These are phyloP conservation scores for Podosphaera fusca DNA, from an alignment of 2,329 filamentous ascomycete species.

Conservation along the genomic window DNA sequence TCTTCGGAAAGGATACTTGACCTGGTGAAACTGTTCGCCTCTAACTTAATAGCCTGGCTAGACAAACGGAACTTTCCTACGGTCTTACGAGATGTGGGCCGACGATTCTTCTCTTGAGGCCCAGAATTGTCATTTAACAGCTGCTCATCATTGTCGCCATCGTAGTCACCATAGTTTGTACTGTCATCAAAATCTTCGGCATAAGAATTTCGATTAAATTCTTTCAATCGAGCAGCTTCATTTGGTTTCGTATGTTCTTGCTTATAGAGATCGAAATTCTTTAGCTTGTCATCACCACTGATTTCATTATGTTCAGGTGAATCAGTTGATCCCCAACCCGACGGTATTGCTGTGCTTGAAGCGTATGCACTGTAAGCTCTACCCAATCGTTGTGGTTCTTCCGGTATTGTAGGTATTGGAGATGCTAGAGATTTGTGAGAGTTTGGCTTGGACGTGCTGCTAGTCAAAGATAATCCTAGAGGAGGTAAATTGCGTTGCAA, in stretches of 20 bases:
- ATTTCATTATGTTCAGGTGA: slow-evolving; percentile 18
- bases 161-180: slow-evolving; percentile 14
- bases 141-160: slow-evolving; percentile 7
- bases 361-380: slow-evolving; percentile 36
- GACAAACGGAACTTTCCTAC: neutral
- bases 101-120: neutral
- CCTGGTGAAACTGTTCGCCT: neutral
- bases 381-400: slow-evolving; percentile 33
- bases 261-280: slow-evolving; percentile 6
- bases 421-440: slow-evolving; percentile 45
- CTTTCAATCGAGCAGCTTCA: slow-evolving; percentile 23
- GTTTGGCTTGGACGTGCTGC: slow-evolving; percentile 40
- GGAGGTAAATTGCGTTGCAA: slow-evolving; percentile 30
- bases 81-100: neutral
- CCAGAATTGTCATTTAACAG: slow-evolving; percentile 15
- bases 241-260: slow-evolving; percentile 11
- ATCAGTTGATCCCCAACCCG: slow-evolving; percentile 33
- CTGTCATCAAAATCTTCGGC: slow-evolving; percentile 31
- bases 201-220: slow-evolving; percentile 36
- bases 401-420: slow-evolving; percentile 55
- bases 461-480: slow-evolving; percentile 26
- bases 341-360: slow-evolving; percentile 50
- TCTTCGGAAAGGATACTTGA: slow-evolving; percentile 13
- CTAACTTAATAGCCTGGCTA: neutral
- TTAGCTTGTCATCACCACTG: slow-evolving; percentile 9